Evolutionary conservation across 345 rosid genomes (phyloP), one percentile per base, ranked within the genome.

Genomic region (Hibiscus trionum): DNA sequence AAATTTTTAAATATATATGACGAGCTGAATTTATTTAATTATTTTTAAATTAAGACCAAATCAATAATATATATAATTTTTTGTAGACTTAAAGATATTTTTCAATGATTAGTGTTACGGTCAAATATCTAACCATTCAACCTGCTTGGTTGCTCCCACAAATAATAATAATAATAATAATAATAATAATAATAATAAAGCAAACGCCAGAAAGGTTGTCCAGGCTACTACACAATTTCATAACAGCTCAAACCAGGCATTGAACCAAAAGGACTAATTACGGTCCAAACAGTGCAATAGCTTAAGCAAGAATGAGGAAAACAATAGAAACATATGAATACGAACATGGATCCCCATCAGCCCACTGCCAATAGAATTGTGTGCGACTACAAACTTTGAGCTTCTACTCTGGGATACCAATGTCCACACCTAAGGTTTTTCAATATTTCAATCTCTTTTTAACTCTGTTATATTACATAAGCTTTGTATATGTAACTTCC

Each of bases 221-320:
- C 61, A 49, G 21, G 12, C 62, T 75, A 75, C 58, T 60, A 77
- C 77, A 80, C 67, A 70, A 76, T 77, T 70, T 60, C 76, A 77
- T 81, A 80, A 82, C 76, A 79, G 59, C 70, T 69, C 72, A 72
- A 69, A 70, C 53, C 71, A 66, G 68, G 68, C 49, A 26, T 27
- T 21, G 46, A 46, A 46, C 49, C 59, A 46, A 21, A 44, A 46
- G 17, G 44, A 56, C 46, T 74, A 9, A 56, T 21, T 19, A 19
- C 19, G 24, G 55, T 35, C 66, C 56, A 11, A 74, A 50, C 19
- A 58, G 24, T 42, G 50, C 73, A 58, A 58, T 42, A 21, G 63
- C 53, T 58, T 58, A 24, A 21, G 57, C 35, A 71, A 71, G 16
- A 10, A 61, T 16, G 58, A 37, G 53, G 26, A 58, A 11, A 59